These are phyloP conservation scores for Alternaria angustiovoidea DNA, from an alignment of 2,329 filamentous ascomycete genomes.

Conservation along the genomic window DNA sequence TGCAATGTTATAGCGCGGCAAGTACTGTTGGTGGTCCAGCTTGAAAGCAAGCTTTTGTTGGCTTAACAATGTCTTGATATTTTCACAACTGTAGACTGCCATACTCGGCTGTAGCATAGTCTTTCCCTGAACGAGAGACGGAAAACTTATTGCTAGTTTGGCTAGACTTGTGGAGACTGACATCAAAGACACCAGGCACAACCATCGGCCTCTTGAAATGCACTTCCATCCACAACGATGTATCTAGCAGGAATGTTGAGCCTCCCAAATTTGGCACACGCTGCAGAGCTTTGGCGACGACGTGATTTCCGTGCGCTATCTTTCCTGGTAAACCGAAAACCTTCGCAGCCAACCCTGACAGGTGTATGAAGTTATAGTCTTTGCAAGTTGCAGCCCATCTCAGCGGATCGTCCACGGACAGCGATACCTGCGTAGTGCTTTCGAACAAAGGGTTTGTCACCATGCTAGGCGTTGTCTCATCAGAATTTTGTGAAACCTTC, in stretches of 20 bases:
- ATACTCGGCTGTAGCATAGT: constrained; percentile 1
- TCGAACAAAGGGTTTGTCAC: background rate
- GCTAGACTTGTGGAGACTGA: background rate
- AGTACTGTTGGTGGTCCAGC: background rate
- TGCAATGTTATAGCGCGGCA: no score
- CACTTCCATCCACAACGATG: constrained; percentile 8
- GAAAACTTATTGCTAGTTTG: background rate
- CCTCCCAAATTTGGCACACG: background rate
- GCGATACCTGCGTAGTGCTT: background rate
- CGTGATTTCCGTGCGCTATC: constrained; percentile 15
- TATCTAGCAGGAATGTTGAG: background rate
- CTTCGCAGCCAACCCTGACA: constrained; percentile 8
- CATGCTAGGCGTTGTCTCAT: background rate
- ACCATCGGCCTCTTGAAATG: constrained; percentile 10
- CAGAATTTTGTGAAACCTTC: background rate
- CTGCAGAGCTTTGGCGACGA: constrained; percentile 7
- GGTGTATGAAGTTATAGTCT: constrained; percentile 16
- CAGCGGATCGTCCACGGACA: constrained; percentile 5
- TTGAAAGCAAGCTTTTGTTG: background rate
- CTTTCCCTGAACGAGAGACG: constrained; percentile 1
- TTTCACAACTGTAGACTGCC: background rate
- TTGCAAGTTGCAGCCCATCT: constrained; percentile 15
- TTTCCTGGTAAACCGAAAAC: constrained; percentile 11
- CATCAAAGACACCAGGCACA: constrained; percentile 5
- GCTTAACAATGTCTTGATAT: background rate